Conservation (phyloP, 2,329 filamentous ascomycete genomes). For the Tolypocladium amazonense region DNA sequence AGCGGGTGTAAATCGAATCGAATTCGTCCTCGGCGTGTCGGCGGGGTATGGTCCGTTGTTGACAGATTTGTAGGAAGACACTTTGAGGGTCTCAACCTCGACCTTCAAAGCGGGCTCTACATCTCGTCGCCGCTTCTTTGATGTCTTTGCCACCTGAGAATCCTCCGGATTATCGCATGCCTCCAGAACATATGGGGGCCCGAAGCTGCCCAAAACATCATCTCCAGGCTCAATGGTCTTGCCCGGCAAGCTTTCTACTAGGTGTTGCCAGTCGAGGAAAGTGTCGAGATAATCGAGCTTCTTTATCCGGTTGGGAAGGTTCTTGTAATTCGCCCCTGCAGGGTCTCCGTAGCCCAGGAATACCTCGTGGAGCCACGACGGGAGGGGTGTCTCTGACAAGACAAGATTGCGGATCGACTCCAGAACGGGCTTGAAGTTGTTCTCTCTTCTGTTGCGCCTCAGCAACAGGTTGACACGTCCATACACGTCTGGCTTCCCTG, state of each 20-base stretch:
- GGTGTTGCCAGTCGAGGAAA: constrained; percentile 90
- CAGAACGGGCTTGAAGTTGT: constrained; percentile 92
- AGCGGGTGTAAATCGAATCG: constrained; percentile 77
- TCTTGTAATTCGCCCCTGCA: constrained; percentile 74
- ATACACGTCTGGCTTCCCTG: constrained; percentile 70
- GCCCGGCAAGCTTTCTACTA: constrained; percentile 81
- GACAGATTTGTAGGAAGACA: constrained; percentile 80
- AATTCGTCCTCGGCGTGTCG: constrained; percentile 72
- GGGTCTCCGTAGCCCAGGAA: constrained; percentile 97
- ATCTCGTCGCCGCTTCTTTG: constrained; percentile 82
- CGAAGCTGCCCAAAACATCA: constrained; percentile 61
- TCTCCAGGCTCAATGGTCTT: constrained; percentile 73
- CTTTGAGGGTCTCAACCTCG: constrained; percentile 59
- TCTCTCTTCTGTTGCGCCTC: constrained; percentile 75
- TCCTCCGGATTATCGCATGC: constrained; percentile 44
- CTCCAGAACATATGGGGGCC: constrained; percentile 80
- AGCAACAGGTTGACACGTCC: constrained; percentile 77
- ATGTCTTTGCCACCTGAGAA: constrained; percentile 43
- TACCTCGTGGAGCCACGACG: constrained; percentile 89
- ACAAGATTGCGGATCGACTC: constrained; percentile 84
- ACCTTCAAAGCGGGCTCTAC: constrained; percentile 54
- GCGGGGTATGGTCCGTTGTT: constrained; percentile 85
- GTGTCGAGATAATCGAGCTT: constrained; percentile 88
- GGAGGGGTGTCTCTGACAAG: constrained; percentile 74
- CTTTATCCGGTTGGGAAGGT: constrained; percentile 65